These are phyloP conservation scores for Lachnum nothofagi DNA, from an alignment of 2,329 filamentous ascomycete species.

Conservation along the genomic window DNA sequence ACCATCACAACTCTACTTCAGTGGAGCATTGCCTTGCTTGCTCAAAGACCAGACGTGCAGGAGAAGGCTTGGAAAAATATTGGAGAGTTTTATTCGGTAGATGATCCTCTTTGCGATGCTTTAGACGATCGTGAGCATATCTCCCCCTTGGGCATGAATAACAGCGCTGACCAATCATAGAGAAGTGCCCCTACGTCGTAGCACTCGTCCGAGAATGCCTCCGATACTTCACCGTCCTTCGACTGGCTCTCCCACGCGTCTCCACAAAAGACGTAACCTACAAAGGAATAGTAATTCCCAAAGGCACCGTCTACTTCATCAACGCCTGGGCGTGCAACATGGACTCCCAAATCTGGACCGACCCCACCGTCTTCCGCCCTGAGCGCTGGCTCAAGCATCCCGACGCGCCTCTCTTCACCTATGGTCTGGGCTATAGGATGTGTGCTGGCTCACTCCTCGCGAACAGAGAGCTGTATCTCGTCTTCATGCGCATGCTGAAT, in stretches of 20 bases:
- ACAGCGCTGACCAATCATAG: slow-evolving; percentile 65
- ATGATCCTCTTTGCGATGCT: slow-evolving; percentile 54
- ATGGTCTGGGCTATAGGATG: slow-evolving; percentile 60
- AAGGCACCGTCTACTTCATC: slow-evolving; percentile 59
- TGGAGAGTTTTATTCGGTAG: slow-evolving; percentile 45
- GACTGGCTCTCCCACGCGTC: slow-evolving; percentile 56
- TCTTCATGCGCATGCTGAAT: slow-evolving; percentile 56
- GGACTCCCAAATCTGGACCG: slow-evolving; percentile 51
- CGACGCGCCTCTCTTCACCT: slow-evolving; percentile 57
- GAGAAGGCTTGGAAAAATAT: slow-evolving; percentile 55
- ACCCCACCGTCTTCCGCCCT: slow-evolving; percentile 54
- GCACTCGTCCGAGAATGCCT: slow-evolving; percentile 59
- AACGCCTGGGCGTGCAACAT: slow-evolving; percentile 67
- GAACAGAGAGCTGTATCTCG: slow-evolving; percentile 60
- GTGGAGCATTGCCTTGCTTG: slow-evolving; percentile 58
- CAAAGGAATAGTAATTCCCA: slow-evolving; percentile 52
- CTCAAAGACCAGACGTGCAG: slow-evolving; percentile 57
- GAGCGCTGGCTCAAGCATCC: slow-evolving; percentile 60
- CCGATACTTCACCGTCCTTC: slow-evolving; percentile 57
- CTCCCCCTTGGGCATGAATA: slow-evolving; percentile 70
- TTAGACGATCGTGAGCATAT: slow-evolving; percentile 61
- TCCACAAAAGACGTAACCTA: slow-evolving; percentile 57
- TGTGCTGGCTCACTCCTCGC: slow-evolving; percentile 59
- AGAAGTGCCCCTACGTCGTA: slow-evolving; percentile 58
- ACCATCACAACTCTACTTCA: slow-evolving; percentile 62